Evolutionary conservation across 1,284 basidiomycete species (phyloP).

Genomic region (Mycosarcoma maydis): DNA sequence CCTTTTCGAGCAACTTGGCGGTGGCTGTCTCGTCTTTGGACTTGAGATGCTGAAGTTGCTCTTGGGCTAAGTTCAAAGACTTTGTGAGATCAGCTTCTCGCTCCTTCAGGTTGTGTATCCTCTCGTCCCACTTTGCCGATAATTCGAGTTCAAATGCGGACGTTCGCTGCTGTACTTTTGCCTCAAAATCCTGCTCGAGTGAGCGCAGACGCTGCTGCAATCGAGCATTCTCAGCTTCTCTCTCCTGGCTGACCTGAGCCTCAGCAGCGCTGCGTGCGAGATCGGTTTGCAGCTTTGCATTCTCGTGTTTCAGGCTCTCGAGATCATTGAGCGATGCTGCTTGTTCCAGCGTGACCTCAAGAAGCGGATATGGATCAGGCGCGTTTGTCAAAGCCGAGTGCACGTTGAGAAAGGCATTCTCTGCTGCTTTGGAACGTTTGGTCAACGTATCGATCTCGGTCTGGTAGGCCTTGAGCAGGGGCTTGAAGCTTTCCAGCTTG

Average conservation of each 20-base stretch:
- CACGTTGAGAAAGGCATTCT: conserved; percentile 90
- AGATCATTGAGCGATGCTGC: conserved; percentile 44
- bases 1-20: conserved; percentile 87
- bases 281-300: conserved; percentile 29
- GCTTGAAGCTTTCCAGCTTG: conserved; percentile 59
- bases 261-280: conserved; percentile 9
- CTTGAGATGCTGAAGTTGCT: conserved; percentile 87
- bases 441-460: conserved; percentile 94
- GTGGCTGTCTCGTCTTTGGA: conserved; percentile 89
- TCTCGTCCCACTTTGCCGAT: conserved; percentile 94
- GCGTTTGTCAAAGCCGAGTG: conserved; percentile 77
- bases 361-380: conserved; percentile 92
- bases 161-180: conserved; percentile 83
- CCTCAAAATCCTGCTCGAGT: conserved; percentile 78
- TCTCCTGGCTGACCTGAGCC: conserved; percentile 62
- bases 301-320: conserved; percentile 31
- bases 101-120: conserved; percentile 91
- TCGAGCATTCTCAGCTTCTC: conserved; percentile 88
- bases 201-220: conserved; percentile 72
- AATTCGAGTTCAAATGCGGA: conserved; percentile 91
- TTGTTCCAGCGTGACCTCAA: conserved; percentile 83
- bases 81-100: conserved; percentile 89
- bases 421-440: conserved; percentile 86
- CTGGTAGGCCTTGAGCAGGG: conserved; percentile 75
- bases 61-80: conserved; percentile 83